Evolutionary conservation across 495 filamentous ascomycete genomes (phyloP).

Genomic region (Aspergillus cavernicola): DNA sequence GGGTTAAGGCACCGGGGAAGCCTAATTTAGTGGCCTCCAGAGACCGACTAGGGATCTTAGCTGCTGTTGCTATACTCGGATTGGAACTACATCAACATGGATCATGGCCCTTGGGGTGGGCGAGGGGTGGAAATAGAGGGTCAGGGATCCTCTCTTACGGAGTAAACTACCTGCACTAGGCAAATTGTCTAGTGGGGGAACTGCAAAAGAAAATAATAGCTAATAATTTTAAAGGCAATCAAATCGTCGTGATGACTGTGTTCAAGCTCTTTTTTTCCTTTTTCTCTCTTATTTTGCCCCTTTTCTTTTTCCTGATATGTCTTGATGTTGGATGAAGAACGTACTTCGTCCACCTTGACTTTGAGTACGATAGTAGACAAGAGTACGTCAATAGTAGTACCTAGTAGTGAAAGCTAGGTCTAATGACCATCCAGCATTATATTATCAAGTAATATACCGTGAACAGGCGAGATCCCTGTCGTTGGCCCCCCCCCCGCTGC

Average conservation of each 20-base stretch:
- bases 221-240: too few relatives aligned
- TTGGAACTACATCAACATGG: slow-evolving; percentile 6
- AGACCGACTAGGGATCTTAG: not conserved
- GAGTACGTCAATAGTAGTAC: too few relatives aligned
- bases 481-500: slow-evolving; percentile 23
- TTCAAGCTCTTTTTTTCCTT: slow-evolving; percentile 1
- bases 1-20: slow-evolving; percentile 2
- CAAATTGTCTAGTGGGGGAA: slow-evolving; percentile 7
- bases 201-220: too few relatives aligned
- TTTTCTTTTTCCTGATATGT: slow-evolving; percentile 7
- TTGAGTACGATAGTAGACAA: too few relatives aligned
- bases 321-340: not conserved
- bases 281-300: not conserved
- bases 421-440: not conserved
- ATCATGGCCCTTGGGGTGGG: slow-evolving; percentile 9
- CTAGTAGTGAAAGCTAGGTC: too few relatives aligned
- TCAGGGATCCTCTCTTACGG: not conserved
- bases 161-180: not conserved
- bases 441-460: slow-evolving; percentile 8
- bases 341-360: too few relatives aligned
- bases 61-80: not conserved
- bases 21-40: not conserved
- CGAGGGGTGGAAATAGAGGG: not conserved
- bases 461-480: slow-evolving; percentile 19
- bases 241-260: not conserved